phyloP scores from a whole-genome alignment of 805 yeast species.

The Candida boleticola region DNA sequence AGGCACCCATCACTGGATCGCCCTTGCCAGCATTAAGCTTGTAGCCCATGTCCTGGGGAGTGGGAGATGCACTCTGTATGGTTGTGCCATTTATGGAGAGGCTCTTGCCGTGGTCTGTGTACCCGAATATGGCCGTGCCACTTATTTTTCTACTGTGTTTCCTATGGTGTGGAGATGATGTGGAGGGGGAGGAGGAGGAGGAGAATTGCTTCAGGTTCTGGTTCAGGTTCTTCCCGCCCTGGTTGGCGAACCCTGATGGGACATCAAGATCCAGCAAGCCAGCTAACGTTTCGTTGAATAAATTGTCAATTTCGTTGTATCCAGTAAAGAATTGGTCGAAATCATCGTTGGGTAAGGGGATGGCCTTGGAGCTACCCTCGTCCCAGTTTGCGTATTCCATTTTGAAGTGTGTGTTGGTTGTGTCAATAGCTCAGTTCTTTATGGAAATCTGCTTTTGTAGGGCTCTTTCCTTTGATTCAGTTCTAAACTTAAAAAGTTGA shows the following conservation, averaged over 20 bases:
- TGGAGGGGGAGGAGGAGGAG: slow-evolving; percentile 13
- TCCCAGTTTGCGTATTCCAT: slow-evolving; percentile 22
- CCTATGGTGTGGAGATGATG: slow-evolving; percentile 35
- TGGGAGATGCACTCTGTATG: too few relatives aligned
- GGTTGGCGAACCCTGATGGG: slow-evolving; percentile 41
- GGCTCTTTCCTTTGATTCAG: too few relatives aligned
- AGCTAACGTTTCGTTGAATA: slow-evolving; percentile 55
- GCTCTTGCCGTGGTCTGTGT: slow-evolving; percentile 59
- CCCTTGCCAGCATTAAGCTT: slow-evolving; percentile 14
- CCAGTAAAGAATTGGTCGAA: slow-evolving; percentile 45
- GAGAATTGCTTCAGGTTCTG: slow-evolving; percentile 11
- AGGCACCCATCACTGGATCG: slow-evolving; percentile 13
- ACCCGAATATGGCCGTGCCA: slow-evolving; percentile 83
- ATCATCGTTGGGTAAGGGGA: slow-evolving; percentile 55
- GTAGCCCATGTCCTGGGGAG: slow-evolving; percentile 5
- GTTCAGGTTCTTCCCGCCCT: slow-evolving; percentile 19
- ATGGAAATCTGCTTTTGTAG: too few relatives aligned
- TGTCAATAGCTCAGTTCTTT: not conserved
- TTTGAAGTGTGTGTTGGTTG: too few relatives aligned
- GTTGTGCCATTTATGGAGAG: slow-evolving; percentile 53
- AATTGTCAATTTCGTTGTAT: slow-evolving; percentile 52
- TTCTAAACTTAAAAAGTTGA: too few relatives aligned
- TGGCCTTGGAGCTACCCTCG: slow-evolving; percentile 23
- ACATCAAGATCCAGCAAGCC: slow-evolving; percentile 64
- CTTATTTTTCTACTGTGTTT: slow-evolving; percentile 61